Evolutionary conservation across 2,329 filamentous ascomycete species (phyloP), one percentile per base, ranked within the genome.

Genomic region (Myriosclerotinia scirpicola): DNA sequence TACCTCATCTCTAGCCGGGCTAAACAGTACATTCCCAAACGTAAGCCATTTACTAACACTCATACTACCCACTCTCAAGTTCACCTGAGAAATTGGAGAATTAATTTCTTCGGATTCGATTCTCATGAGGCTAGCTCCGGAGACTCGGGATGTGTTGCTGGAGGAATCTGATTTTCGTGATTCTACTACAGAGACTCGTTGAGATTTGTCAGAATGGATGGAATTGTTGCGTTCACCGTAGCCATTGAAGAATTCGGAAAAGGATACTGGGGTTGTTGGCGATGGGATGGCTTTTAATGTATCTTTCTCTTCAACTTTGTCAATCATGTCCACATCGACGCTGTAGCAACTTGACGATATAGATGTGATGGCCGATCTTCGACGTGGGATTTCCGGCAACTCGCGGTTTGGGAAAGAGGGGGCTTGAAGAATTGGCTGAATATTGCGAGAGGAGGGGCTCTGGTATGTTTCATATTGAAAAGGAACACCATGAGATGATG

Each of bases 21-120:
- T 93, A 79, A 95, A 93, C 5, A 95, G 81, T 0, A 94, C 90
- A 71, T 92, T 89, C 1, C 91, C 91, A 75, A 94, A 94, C 0
- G 90, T 92, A 34, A 95, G 84, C 91, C 91, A 95, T 75, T 93
- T 93, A 81, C 90, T 93, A 34, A 93, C 91, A 68, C 91, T 93
- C 81, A 95, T 87, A 2, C 91, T 92, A 5, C 89, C 91, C 20
- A 92, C 88, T 2, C 91, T 84, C 30, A 95, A 83, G 73, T 93
- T 92, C 69, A 92, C 89, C 75, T 90, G 88, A 0, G 87, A 85
- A 26, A 89, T 78, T 1, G 88, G 86, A 2, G 87, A 87, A 67
- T 84, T 85, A 69, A 87, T 84, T 22, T 52, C 52, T 38, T 85
- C 81, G 80, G 73, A 73, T 22, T 68, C 56, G 5, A 72, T 73